Conservation (phyloP, 2,329 filamentous ascomycete species). For the Pseudogymnoascus sp. region DNA sequence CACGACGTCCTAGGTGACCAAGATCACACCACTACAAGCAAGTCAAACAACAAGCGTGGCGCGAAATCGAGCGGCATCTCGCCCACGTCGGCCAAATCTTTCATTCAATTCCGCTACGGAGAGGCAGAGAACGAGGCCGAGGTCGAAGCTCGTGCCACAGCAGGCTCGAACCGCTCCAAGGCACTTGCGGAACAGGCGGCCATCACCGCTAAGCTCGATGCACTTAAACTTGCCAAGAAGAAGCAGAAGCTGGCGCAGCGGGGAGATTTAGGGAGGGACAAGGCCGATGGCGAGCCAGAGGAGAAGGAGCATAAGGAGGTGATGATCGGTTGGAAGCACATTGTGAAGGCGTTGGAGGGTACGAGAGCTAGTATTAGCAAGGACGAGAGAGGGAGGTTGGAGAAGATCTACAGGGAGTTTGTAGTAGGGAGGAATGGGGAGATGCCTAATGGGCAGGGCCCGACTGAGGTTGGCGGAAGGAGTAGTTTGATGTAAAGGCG, state of each 20-base stretch:
- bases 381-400: conserved; percentile 65
- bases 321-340: conserved; percentile 74
- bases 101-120: conserved; percentile 80
- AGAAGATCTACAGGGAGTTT: conserved; percentile 85
- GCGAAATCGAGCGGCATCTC: conserved; percentile 7
- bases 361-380: conserved; percentile 77
- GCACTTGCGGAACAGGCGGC: conserved; percentile 66
- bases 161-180: conserved; percentile 42
- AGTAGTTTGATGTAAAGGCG: conserved; percentile 74
- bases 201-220: conserved; percentile 72
- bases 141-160: conserved; percentile 30
- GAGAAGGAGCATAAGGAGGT: conserved; percentile 53
- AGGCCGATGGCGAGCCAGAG: conserved; percentile 15
- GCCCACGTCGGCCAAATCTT: conserved; percentile 38
- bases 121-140: conserved; percentile 41
- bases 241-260: conserved; percentile 22
- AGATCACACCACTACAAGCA: conserved; percentile 29
- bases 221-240: conserved; percentile 62
- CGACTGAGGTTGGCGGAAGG: conserved; percentile 83
- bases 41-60: conserved; percentile 21
- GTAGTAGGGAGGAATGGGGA: conserved; percentile 87
- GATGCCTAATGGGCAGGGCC: conserved; percentile 87
- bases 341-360: conserved; percentile 65
- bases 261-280: conserved; percentile 20
- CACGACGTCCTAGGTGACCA: conserved; percentile 76